Conservation (phyloP, 2,329 filamentous ascomycete species). For the Exutisphaerella laricina region DNA sequence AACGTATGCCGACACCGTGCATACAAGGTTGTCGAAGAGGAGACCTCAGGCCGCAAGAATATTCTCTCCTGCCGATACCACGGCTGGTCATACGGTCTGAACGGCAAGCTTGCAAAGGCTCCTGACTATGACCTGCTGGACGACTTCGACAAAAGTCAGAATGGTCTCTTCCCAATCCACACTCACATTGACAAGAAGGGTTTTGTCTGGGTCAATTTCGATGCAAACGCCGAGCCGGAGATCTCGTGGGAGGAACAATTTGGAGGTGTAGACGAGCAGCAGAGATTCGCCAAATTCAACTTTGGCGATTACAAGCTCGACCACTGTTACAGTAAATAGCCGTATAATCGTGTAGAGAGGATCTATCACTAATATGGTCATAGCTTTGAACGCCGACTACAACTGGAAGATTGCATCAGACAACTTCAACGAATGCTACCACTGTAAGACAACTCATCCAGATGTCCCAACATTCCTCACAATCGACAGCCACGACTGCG, state of each 20-base stretch:
- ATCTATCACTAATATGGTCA: background rate
- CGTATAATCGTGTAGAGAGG: background rate
- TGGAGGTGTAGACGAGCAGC: constrained; percentile 42
- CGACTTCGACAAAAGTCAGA: constrained; percentile 52
- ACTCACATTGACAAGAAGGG: constrained; percentile 49
- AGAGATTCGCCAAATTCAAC: constrained; percentile 42
- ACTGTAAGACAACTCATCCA: constrained; percentile 54
- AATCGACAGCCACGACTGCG: constrained; percentile 49
- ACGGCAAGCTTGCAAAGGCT: constrained; percentile 54
- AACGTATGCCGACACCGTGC: constrained; percentile 45
- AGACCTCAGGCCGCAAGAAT: constrained; percentile 43
- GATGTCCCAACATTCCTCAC: constrained; percentile 51
- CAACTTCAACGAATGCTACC: constrained; percentile 62
- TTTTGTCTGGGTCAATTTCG: constrained; percentile 56
- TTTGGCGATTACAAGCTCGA: constrained; percentile 53
- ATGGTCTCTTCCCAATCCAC: constrained; percentile 52
- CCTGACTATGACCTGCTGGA: constrained; percentile 51
- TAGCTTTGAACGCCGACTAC: constrained; percentile 50
- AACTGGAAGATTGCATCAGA: constrained; percentile 58
- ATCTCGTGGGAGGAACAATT: constrained; percentile 50
- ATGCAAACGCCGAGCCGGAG: constrained; percentile 40
- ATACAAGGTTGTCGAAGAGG: constrained; percentile 51
- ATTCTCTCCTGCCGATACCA: constrained; percentile 57
- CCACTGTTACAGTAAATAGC: constrained; percentile 42
- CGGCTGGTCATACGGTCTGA: constrained; percentile 56